Conservation (phyloP, 306 rosid species). For the Cajanus cajan region DNA sequence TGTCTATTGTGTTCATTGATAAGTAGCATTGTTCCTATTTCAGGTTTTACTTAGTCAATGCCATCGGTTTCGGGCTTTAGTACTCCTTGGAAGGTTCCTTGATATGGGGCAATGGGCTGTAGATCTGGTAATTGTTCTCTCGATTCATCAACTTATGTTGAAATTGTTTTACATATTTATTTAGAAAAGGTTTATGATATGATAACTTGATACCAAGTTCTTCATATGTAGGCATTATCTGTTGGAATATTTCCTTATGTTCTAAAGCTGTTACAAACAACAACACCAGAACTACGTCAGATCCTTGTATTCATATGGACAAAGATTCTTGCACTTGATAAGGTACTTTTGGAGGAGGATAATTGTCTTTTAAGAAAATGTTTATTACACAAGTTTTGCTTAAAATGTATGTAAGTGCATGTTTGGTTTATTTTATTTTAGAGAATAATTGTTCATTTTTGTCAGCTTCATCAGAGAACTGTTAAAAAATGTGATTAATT, state of each 20-base stretch:
- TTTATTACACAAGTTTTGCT: neutral
- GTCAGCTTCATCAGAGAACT: neutral
- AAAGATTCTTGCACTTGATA: constrained; percentile 95
- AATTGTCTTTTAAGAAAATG: neutral
- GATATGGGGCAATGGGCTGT: constrained; percentile 99
- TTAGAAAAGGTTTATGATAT: neutral
- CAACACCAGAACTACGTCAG: constrained; percentile 90
- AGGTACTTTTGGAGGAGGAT: constrained; percentile 52
- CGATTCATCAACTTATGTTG: constrained; percentile 13
- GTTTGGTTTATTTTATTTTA: neutral
- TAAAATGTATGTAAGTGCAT: neutral
- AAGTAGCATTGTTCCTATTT: constrained; percentile 29
- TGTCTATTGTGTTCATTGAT: constrained; percentile 35
- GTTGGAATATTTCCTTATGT: constrained; percentile 99
- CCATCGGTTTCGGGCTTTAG: constrained; percentile 89
- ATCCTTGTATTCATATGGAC: constrained; percentile 99
- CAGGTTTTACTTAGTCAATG: constrained; percentile 96
- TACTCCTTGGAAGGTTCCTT: constrained; percentile 95
- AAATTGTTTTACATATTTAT: constrained; percentile 4
- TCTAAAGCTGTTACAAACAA: constrained; percentile 89
- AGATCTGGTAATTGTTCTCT: constrained; percentile 66
- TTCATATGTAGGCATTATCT: constrained; percentile 71
- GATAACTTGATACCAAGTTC: constrained; percentile 19
- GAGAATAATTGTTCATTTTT: neutral
- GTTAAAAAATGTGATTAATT: neutral